Percentiles rank a stretch among this genome's conserved stretches.
These are phyloP conservation scores for Aspergillus homomorphus DNA, from an alignment of 495 filamentous ascomycete species.

Conservation along the genomic window DNA sequence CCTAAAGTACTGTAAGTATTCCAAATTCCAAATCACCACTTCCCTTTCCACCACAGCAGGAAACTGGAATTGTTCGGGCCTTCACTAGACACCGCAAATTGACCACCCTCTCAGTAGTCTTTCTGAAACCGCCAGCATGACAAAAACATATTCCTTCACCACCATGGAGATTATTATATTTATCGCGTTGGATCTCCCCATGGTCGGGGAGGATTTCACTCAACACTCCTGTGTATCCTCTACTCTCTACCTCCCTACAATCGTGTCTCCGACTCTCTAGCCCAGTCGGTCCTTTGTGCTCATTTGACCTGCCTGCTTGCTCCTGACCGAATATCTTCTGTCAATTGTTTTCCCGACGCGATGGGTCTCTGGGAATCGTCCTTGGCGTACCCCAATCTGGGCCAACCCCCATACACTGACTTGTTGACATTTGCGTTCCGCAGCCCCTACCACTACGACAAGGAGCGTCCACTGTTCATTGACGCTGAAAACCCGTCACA, in stretches of 20 bases:
- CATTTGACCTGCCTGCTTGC: conserved; percentile 1
- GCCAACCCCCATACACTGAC: conserved; percentile 29
- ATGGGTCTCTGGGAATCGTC: conserved; percentile 36
- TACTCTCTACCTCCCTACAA: not conserved
- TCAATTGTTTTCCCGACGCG: conserved; percentile 13
- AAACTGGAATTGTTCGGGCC: conserved; percentile 27
- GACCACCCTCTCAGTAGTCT: conserved; percentile 4
- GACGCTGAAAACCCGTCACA: conserved; percentile 54
- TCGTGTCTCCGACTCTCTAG: not conserved
- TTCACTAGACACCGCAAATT: not conserved
- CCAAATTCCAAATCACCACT: conserved; percentile 27
- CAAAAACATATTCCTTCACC: conserved; percentile 16
- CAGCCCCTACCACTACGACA: conserved; percentile 33
- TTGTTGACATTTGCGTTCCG: conserved; percentile 42
- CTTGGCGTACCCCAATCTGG: conserved; percentile 22
- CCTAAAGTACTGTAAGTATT: conserved; percentile 17
- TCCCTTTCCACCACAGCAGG: conserved; percentile 12
- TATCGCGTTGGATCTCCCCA: conserved; percentile 21
- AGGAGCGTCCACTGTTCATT: conserved; percentile 49
- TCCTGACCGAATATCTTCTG: conserved; percentile 2
- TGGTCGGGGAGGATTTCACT: not conserved
- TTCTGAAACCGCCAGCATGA: conserved; percentile 18
- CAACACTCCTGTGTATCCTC: not conserved
- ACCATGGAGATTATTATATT: conserved; percentile 22
- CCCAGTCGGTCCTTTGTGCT: not conserved